Evolutionary conservation across 2,329 filamentous ascomycete species (phyloP).

Genomic region (Xylaria sp.): DNA sequence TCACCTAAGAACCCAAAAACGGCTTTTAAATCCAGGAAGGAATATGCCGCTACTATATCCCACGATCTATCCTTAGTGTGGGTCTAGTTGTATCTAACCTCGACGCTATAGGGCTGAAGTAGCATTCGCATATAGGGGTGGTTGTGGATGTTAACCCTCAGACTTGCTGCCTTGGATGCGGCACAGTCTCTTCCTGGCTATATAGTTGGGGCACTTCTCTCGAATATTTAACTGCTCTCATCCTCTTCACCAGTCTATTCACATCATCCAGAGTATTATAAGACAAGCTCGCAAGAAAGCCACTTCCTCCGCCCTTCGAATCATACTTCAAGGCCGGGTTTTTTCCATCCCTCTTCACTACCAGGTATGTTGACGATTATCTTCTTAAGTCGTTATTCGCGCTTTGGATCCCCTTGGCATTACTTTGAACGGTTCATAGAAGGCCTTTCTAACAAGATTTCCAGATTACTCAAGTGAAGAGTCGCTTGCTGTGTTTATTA

Average conservation of each 20-base stretch:
- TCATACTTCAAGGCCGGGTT: neutral
- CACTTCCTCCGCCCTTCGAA: neutral
- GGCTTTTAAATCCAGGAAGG: conserved; percentile 13
- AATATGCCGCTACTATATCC: conserved; percentile 23
- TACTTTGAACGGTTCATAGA: neutral
- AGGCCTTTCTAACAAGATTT: conserved; percentile 15
- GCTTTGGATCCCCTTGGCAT: no score
- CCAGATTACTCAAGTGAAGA: conserved; percentile 18
- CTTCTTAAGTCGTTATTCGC: neutral
- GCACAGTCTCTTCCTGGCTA: conserved; percentile 25
- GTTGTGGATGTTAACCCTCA: conserved; percentile 11
- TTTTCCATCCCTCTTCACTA: neutral
- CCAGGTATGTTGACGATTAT: conserved; percentile 11
- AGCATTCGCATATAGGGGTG: conserved; percentile 17
- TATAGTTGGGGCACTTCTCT: conserved; percentile 30
- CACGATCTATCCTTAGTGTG: conserved; percentile 23
- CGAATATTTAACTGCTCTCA: conserved; percentile 10
- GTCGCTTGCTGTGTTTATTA: neutral
- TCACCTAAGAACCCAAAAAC: conserved; percentile 19
- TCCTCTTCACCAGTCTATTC: conserved; percentile 23
- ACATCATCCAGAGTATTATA: conserved; percentile 14
- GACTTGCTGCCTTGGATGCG: conserved; percentile 22
- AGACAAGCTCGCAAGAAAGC: conserved; percentile 1
- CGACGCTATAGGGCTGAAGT: conserved; percentile 36
- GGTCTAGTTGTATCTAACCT: conserved; percentile 20